A percentile compares a stretch with the other conserved stretches of the same genome.
Conservation (phyloP, 2,329 filamentous ascomycete species). For the Sclerotinia borealis region DNA sequence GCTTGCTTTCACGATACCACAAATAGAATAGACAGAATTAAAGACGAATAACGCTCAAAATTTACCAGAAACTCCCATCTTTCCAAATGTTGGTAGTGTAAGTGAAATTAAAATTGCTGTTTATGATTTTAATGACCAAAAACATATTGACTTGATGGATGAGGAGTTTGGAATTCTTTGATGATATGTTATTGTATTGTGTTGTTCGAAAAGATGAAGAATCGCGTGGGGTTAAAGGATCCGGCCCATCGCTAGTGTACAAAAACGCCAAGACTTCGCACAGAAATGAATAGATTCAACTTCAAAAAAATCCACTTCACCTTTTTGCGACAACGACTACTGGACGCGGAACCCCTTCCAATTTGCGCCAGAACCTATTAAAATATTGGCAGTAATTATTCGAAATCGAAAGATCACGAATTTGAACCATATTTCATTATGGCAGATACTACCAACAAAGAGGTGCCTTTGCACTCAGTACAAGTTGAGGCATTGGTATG, state of each 20-base stretch:
- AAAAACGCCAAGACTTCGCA: slow-evolving; percentile 13
- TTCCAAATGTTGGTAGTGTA: background rate
- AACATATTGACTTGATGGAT: background rate
- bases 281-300: slow-evolving; percentile 13
- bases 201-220: background rate
- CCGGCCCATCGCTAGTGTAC: background rate
- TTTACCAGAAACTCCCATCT: background rate
- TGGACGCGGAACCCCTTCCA: slow-evolving; percentile 6
- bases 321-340: slow-evolving; percentile 12
- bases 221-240: slow-evolving; percentile 10
- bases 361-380: background rate
- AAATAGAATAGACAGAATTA: slow-evolving; percentile 3
- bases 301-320: slow-evolving; percentile 11
- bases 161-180: background rate
- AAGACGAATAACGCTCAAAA: slow-evolving; percentile 3
- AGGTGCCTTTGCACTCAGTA: slow-evolving; percentile 73
- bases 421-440: slow-evolving; percentile 37
- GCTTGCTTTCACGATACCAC: slow-evolving; percentile 6
- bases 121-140: background rate
- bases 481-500: slow-evolving; percentile 91
- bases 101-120: background rate
- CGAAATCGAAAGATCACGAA: background rate
- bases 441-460: slow-evolving; percentile 52
- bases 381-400: background rate
- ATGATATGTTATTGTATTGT: background rate